Evolutionary conservation across 2,329 filamentous ascomycete species (phyloP).

Genomic region (Parastagonospora avenae): DNA sequence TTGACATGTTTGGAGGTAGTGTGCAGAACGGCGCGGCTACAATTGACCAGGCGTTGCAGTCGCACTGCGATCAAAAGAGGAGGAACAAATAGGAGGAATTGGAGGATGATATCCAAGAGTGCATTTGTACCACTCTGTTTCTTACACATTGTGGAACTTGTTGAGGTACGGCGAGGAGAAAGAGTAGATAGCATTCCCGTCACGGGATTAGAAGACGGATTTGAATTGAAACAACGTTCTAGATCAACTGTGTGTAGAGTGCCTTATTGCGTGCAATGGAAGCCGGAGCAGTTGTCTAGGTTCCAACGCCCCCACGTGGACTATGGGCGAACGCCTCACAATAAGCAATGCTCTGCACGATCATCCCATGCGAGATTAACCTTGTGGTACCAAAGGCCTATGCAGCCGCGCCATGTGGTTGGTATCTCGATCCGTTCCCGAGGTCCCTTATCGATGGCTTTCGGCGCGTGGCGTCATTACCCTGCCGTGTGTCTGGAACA

Average conservation of each 20-base stretch:
- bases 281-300: no score
- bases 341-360: no score
- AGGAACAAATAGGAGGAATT: constrained; percentile 2
- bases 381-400: no score
- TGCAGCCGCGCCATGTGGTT: neutral
- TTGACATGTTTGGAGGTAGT: constrained; percentile 20
- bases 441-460: constrained; percentile 1
- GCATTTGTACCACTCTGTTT: constrained; percentile 7
- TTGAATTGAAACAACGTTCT: neutral
- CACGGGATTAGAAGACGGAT: constrained; percentile 8
- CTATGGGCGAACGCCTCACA: no score
- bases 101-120: constrained; percentile 23
- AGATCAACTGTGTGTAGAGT: neutral
- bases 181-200: constrained; percentile 27
- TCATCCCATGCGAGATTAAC: no score
- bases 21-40: constrained; percentile 10
- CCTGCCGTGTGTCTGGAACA: constrained; percentile 8
- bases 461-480: neutral
- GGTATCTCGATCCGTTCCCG: neutral
- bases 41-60: constrained; percentile 23
- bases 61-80: constrained; percentile 3
- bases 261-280: no score
- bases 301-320: no score
- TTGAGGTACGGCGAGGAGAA: neutral
- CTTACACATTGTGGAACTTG: neutral